phyloP scores from a whole-genome alignment of 441 rosid genomes.

The Populus hybrid region DNA sequence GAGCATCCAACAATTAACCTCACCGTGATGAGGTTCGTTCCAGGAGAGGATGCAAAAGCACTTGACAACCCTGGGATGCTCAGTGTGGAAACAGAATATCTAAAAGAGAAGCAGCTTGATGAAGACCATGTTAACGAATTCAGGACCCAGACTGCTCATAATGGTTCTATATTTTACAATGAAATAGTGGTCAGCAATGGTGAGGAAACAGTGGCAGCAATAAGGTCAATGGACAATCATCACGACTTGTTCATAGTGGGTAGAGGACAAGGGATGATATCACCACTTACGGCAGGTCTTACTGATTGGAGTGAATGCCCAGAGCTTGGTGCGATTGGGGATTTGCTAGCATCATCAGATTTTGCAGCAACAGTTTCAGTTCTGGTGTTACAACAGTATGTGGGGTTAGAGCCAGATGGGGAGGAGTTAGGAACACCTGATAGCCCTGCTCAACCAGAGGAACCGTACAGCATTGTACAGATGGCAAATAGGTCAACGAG shows the following conservation, averaged over 20 bases:
- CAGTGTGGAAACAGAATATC: constrained; percentile 31
- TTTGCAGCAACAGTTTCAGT: constrained; percentile 80
- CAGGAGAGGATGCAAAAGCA: constrained; percentile 39
- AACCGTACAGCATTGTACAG: constrained; percentile 24
- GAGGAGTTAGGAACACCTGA: constrained; percentile 44
- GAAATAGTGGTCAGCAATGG: constrained; percentile 71
- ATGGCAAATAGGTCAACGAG: constrained; percentile 23
- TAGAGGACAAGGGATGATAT: constrained; percentile 75
- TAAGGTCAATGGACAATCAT: constrained; percentile 59
- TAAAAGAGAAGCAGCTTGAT: constrained; percentile 51
- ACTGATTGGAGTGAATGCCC: constrained; percentile 99
- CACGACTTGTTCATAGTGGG: constrained; percentile 89
- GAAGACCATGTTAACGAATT: constrained; percentile 56
- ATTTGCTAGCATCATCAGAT: constrained; percentile 90
- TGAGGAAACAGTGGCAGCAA: constrained; percentile 78
- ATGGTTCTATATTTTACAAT: constrained; percentile 42
- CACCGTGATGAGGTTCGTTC: constrained; percentile 59
- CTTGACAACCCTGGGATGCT: constrained; percentile 17
- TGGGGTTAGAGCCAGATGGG: constrained; percentile 28
- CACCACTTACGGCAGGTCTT: constrained; percentile 81
- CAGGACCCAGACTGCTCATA: constrained; percentile 33
- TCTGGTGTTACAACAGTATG: constrained; percentile 79
- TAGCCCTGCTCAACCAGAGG: constrained; percentile 35
- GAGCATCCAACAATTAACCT: constrained; percentile 65
- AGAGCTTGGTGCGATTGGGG: constrained; percentile 95